These are phyloP conservation scores for Boletus semigastroideus DNA, from an alignment of 1,284 basidiomycete species.

Conservation along the genomic window DNA sequence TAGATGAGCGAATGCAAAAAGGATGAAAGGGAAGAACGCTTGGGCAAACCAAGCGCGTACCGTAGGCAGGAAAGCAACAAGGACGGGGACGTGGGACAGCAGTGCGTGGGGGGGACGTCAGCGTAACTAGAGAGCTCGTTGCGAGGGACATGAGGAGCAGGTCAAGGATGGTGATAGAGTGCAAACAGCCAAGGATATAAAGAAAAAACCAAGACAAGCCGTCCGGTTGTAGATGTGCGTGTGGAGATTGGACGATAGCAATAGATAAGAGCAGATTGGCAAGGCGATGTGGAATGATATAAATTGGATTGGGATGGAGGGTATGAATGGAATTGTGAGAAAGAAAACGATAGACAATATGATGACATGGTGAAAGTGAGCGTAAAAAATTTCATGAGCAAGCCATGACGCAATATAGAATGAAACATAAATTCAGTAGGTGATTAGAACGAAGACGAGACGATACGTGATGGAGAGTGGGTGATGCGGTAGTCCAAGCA, in stretches of 20 bases:
- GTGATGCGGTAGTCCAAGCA: neutral
- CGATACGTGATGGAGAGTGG: neutral
- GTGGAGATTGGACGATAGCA: slow-evolving; percentile 28
- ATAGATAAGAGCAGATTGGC: slow-evolving; percentile 32
- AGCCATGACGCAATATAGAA: slow-evolving; percentile 15
- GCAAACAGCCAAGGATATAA: neutral
- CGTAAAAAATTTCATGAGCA: neutral
- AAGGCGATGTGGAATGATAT: slow-evolving; percentile 15
- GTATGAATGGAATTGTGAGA: slow-evolving; percentile 17
- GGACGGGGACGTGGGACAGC: slow-evolving; percentile 2
- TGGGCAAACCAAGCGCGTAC: slow-evolving; percentile 4
- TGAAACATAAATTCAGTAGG: slow-evolving; percentile 9
- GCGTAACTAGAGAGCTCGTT: slow-evolving; percentile 23
- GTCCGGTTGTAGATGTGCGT: neutral
- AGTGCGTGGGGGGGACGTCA: slow-evolving; percentile 15
- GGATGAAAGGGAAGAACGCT: neutral
- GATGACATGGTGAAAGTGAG: slow-evolving; percentile 13
- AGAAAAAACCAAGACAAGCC: neutral
- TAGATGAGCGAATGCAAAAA: neutral
- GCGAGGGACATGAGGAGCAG: neutral
- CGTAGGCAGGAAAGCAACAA: neutral
- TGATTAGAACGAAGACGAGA: slow-evolving; percentile 18
- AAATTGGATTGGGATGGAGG: slow-evolving; percentile 7
- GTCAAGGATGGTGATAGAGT: too few species aligned
- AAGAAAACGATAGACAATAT: slow-evolving; percentile 26